These are phyloP conservation scores for Phoenix dactylifera DNA, from an alignment of 176 grass and related monocot species.

Conservation along the genomic window DNA sequence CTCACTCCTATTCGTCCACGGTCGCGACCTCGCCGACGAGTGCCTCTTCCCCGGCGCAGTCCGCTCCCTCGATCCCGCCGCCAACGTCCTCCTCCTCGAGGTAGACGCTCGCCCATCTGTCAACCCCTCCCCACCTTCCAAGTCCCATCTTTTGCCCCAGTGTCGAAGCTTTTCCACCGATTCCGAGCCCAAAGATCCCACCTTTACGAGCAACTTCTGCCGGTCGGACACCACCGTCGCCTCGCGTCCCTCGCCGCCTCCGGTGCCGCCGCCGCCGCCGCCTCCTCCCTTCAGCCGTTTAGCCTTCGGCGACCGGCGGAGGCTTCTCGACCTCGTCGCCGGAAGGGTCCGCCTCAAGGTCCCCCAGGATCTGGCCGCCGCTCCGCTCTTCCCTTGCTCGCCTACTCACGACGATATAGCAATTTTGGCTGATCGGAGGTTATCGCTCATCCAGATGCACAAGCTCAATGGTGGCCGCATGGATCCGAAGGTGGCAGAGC, in stretches of 20 bases:
- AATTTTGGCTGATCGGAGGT: slow-evolving; percentile 41
- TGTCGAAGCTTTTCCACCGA: slow-evolving; percentile 26
- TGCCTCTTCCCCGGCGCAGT: slow-evolving; percentile 47
- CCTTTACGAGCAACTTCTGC: neutral
- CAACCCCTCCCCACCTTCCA: too few species aligned
- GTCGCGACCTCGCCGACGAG: slow-evolving; percentile 16
- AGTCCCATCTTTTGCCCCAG: neutral
- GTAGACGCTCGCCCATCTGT: slow-evolving; percentile 13
- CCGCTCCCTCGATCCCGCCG: slow-evolving; percentile 28
- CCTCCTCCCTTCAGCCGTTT: slow-evolving; percentile 16
- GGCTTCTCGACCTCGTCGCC: slow-evolving; percentile 27
- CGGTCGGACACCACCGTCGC: slow-evolving; percentile 18
- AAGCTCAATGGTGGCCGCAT: slow-evolving; percentile 27
- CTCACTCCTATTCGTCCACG: slow-evolving; percentile 63
- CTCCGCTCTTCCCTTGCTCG: slow-evolving; percentile 51
- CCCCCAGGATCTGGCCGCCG: slow-evolving; percentile 35
- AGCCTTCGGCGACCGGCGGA: slow-evolving; percentile 33
- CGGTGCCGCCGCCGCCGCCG: slow-evolving; percentile 6
- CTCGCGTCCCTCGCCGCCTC: slow-evolving; percentile 14
- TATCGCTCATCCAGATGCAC: slow-evolving; percentile 52
- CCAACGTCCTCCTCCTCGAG: slow-evolving; percentile 71
- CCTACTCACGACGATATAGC: slow-evolving; percentile 23
- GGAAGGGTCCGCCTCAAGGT: slow-evolving; percentile 33
- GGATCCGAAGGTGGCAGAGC: slow-evolving; percentile 25
- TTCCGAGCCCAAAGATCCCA: slow-evolving; percentile 13